Evolutionary conservation across 2,329 filamentous ascomycete genomes (phyloP).

Genomic region (Lizonia empirigonia): DNA sequence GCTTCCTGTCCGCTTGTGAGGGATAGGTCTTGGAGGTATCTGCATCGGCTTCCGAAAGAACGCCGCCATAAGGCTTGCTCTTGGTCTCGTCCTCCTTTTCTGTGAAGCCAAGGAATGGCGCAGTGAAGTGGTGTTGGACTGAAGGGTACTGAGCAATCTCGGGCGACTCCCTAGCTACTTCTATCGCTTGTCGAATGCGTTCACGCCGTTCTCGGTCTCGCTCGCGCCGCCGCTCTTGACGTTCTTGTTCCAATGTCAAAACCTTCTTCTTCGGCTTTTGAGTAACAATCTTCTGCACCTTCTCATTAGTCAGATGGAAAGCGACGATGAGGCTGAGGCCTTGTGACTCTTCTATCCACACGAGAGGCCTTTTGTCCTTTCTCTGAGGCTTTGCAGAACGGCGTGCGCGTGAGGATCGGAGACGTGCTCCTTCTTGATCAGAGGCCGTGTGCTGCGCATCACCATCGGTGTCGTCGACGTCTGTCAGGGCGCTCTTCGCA

Average conservation of each 20-base stretch:
- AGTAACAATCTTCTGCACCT: slow-evolving; percentile 66
- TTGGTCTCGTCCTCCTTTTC: slow-evolving; percentile 92
- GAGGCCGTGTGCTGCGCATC: slow-evolving; percentile 35
- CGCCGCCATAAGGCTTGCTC: slow-evolving; percentile 93
- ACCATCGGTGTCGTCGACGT: slow-evolving; percentile 39
- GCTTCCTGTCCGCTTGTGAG: slow-evolving; percentile 75
- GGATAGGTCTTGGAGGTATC: slow-evolving; percentile 91
- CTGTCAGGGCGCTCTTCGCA: slow-evolving; percentile 36
- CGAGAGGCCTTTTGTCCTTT: slow-evolving; percentile 44
- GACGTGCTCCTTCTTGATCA: slow-evolving; percentile 37
- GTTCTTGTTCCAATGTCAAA: slow-evolving; percentile 39
- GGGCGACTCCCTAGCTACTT: slow-evolving; percentile 45
- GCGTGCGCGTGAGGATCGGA: slow-evolving; percentile 42
- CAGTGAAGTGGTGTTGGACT: slow-evolving; percentile 69
- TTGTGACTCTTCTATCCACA: slow-evolving; percentile 44
- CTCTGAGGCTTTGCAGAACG: slow-evolving; percentile 39
- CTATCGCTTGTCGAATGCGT: slow-evolving; percentile 55
- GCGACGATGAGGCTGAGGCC: slow-evolving; percentile 40
- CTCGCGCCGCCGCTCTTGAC: slow-evolving; percentile 41
- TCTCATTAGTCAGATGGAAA: slow-evolving; percentile 55
- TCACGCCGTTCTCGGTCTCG: slow-evolving; percentile 49
- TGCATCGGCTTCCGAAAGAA: slow-evolving; percentile 84
- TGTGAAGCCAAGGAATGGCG: slow-evolving; percentile 85
- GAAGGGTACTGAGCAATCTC: slow-evolving; percentile 62
- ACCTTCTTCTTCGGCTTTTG: slow-evolving; percentile 60